Conservation (phyloP, 352 stramenopile species). For the Phytopythium delawarense region DNA sequence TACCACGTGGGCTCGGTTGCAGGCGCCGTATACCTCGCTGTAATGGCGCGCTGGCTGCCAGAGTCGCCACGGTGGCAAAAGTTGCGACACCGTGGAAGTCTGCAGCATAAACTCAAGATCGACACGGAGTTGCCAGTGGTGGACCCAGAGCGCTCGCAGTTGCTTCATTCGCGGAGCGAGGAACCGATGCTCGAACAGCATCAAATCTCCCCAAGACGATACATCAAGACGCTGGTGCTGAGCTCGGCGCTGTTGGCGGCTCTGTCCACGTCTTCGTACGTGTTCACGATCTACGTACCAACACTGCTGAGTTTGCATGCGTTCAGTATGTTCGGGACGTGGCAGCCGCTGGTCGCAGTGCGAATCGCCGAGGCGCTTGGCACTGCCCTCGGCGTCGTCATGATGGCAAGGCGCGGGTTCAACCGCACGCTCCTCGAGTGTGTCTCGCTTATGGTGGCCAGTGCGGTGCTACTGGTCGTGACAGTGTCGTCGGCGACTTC, state of each 20-base stretch:
- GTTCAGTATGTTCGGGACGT: slow-evolving; percentile 3
- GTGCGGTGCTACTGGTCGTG: background rate
- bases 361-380: background rate
- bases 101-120: background rate
- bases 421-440: background rate
- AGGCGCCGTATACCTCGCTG: background rate
- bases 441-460: background rate
- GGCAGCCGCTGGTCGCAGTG: background rate
- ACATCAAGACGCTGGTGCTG: background rate
- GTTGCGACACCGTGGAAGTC: background rate
- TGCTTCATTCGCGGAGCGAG: background rate
- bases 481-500: background rate
- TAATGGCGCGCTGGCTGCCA: background rate
- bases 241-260: background rate
- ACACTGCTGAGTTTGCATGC: slow-evolving; percentile 3
- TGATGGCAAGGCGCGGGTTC: background rate
- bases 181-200: background rate
- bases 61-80: background rate
- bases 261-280: slow-evolving; percentile 4
- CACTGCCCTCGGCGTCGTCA: background rate
- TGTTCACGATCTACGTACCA: slow-evolving; percentile 4
- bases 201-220: background rate
- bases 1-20: background rate
- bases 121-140: background rate
- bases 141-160: background rate